Evolutionary conservation across 1,284 basidiomycete genomes (phyloP).

Genomic region (Flammula alnicola): DNA sequence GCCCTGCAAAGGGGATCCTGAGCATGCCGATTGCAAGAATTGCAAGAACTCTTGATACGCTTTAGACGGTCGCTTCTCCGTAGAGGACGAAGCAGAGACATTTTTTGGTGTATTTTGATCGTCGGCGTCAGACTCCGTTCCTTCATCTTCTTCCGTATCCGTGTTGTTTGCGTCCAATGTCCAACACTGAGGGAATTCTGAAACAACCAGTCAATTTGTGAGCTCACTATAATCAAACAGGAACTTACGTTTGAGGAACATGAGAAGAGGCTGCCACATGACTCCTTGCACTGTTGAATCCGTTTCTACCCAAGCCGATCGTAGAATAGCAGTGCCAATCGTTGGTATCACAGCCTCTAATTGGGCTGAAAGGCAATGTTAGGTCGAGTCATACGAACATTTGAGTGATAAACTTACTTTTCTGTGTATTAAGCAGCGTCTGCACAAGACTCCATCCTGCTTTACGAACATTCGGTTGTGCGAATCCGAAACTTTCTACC

Average conservation of each 20-base stretch:
- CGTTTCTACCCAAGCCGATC: conserved; percentile 79
- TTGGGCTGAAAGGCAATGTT: conserved; percentile 33
- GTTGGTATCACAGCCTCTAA: conserved; percentile 46
- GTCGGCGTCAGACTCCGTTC: conserved; percentile 27
- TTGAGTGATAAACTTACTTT: conserved; percentile 40
- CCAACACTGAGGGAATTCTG: conserved; percentile 70
- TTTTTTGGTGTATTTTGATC: conserved; percentile 12
- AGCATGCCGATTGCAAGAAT: conserved; percentile 78
- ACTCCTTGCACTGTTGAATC: conserved; percentile 67
- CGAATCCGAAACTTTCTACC: conserved; percentile 56
- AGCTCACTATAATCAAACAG: conserved; percentile 1
- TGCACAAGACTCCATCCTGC: conserved; percentile 62
- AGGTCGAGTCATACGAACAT: conserved; percentile 2
- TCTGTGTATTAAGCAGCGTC: conserved; percentile 43
- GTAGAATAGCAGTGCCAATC: conserved; percentile 64
- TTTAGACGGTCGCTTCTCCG: conserved; percentile 33
- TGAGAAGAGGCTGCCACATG: conserved; percentile 74
- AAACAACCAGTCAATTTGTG: background rate
- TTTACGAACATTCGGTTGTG: conserved; percentile 71
- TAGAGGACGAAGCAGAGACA: background rate
- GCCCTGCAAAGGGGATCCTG: conserved; percentile 72
- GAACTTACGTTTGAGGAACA: conserved; percentile 70
- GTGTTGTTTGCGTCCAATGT: conserved; percentile 43
- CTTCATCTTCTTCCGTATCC: conserved; percentile 41
- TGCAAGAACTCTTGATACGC: conserved; percentile 74